Base-by-base conservation (phyloP, 148 eudicot genomes). In the Salicornia ramosissima region DNA sequence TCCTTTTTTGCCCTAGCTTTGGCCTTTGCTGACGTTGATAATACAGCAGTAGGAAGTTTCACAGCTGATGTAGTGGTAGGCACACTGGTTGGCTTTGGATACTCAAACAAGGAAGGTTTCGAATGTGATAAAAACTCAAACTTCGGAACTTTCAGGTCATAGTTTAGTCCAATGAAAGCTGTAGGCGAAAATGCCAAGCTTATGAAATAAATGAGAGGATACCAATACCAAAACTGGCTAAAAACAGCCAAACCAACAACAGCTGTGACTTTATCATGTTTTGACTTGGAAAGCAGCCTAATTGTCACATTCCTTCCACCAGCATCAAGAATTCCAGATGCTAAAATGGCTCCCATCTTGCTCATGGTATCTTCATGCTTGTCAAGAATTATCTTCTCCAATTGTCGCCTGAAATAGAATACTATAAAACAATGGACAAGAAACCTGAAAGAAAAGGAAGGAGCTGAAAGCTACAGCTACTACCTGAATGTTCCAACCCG, bases 311-410 rank as follows among this genome's bases (percentile, higher is more conserved):
- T 94, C 71, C 99, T 83, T 42, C 99, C 99, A 69, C 99, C 99
- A 50, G 99, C 99, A 79, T 94, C 99, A 13, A 94, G 88, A 54
- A 94, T 90, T 64, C 99, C 99, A 33, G 99, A 83, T 29, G 99
- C 99, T 72, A 94, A 81, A 77, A 94, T 94, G 26, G 99, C 99
- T 69, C 99, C 99, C 99, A 94, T 94, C 81, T 94, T 94, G 86
- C 97, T 90, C 97, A 90, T 91, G 30, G 97, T 94, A 68, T 94
- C 99, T 82, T 94, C 99, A 78, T 94, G 99, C 83, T 94, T 94
- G 76, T 94, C 99, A 64, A 85, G 88, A 70, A 94, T 87, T 59
- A 94, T 94, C 73, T 94, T 94, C 77, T 94, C 99, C 82, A 94
- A 68, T 74, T 94, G 97, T 15, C 97, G 89, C 86, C 99, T 94